These are phyloP conservation scores for Xerophyta viscosa DNA, from an alignment of 106 monocot genomes.

Conservation along the genomic window DNA sequence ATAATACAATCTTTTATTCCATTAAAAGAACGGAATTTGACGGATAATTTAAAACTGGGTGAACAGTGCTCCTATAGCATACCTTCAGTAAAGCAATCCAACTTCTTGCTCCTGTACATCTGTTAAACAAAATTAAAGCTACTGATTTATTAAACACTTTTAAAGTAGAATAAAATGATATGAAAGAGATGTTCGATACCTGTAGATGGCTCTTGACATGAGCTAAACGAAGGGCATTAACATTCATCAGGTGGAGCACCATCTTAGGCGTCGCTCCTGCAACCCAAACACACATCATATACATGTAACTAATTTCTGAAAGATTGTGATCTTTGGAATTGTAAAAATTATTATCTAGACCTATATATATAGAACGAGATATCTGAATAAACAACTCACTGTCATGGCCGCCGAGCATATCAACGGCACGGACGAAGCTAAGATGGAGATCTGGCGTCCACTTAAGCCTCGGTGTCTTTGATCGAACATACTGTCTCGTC, in stretches of 20 bases:
- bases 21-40: no score
- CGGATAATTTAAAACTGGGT: no score
- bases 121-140: conserved; percentile 1
- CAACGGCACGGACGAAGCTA: conserved; percentile 59
- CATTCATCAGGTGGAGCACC: conserved; percentile 53
- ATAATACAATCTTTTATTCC: not conserved
- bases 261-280: conserved; percentile 55
- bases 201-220: conserved; percentile 58
- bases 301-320: not conserved
- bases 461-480: conserved; percentile 55
- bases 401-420: conserved; percentile 70
- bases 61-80: no score
- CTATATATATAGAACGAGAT: not conserved
- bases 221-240: conserved; percentile 33
- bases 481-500: conserved; percentile 67
- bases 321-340: no score
- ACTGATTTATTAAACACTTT: not conserved
- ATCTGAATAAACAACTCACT: conserved; percentile 26
- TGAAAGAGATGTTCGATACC: conserved; percentile 7
- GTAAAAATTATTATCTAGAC: not conserved
- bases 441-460: conserved; percentile 74
- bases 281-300: not conserved
- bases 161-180: not conserved
- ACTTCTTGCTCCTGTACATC: conserved; percentile 47
- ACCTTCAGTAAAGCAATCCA: conserved; percentile 26